Percentiles rank a stretch among this genome's conserved stretches.
phyloP scores from a whole-genome alignment of 441 rosid species.

The Biscutella auriculata region DNA sequence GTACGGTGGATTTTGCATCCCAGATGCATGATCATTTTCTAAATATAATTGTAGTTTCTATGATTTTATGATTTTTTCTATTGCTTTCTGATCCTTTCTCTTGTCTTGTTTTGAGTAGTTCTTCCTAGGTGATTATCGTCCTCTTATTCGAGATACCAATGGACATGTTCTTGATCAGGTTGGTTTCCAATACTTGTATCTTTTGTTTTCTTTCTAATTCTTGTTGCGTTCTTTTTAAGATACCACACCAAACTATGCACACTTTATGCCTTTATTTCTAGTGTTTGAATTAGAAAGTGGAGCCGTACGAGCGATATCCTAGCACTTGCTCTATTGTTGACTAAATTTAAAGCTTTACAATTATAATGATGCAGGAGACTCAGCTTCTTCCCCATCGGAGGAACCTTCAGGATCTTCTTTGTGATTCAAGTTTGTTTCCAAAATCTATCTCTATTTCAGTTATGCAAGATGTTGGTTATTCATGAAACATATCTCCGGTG shows the following conservation, averaged over 20 bases:
- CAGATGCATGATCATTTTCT: not conserved
- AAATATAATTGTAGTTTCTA: conserved; percentile 5
- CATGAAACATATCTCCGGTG: conserved; percentile 7
- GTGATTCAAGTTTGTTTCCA: conserved; percentile 52
- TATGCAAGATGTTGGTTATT: conserved; percentile 14
- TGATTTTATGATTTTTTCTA: conserved; percentile 8
- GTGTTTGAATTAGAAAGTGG: too few species aligned
- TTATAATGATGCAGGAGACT: conserved; percentile 46
- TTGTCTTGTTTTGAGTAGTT: conserved; percentile 35
- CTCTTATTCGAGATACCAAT: conserved; percentile 49
- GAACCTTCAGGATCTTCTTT: conserved; percentile 64
- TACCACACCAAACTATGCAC: not conserved
- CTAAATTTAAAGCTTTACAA: conserved; percentile 5
- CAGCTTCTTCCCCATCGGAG: conserved; percentile 57
- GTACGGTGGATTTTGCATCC: conserved; percentile 24
- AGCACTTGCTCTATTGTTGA: not conserved
- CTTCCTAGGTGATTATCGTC: conserved; percentile 84
- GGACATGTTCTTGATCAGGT: conserved; percentile 85
- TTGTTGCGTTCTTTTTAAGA: conserved; percentile 4
- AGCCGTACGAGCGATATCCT: too few species aligned
- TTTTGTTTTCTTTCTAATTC: conserved; percentile 10
- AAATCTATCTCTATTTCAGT: conserved; percentile 10
- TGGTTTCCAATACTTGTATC: conserved; percentile 19
- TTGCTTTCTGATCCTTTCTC: conserved; percentile 16
- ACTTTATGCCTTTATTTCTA: too few species aligned